These are phyloP conservation scores for Papiliotrema laurentii DNA, from an alignment of 1,284 basidiomycete species.

Conservation along the genomic window DNA sequence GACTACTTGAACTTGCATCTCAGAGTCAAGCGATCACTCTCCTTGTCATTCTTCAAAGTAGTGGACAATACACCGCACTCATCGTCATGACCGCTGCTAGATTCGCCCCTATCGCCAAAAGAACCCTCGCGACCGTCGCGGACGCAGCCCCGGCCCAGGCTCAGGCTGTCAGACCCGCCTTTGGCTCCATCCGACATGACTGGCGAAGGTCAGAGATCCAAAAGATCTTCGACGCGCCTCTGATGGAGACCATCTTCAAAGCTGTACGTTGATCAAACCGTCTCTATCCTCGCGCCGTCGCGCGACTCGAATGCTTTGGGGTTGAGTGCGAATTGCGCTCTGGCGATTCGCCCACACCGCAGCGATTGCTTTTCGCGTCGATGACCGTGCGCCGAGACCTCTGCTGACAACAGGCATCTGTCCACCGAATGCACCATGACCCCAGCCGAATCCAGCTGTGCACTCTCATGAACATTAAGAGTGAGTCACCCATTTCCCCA, in stretches of 20 bases:
- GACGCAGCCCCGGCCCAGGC: background rate
- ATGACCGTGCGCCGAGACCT: background rate
- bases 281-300: too few relatives aligned
- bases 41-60: too few relatives aligned
- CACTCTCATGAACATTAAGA: constrained; percentile 99
- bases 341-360: too few relatives aligned
- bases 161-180: background rate
- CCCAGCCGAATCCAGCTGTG: constrained; percentile 89
- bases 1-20: too few relatives aligned
- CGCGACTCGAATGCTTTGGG: too few relatives aligned
- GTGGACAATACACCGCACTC: too few relatives aligned
- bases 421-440: constrained; percentile 84
- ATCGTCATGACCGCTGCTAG: too few relatives aligned
- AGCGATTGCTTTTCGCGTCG: too few relatives aligned
- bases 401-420: constrained; percentile 46
- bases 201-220: constrained; percentile 51
- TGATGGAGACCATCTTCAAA: constrained; percentile 81
- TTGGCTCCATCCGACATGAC: constrained; percentile 17
- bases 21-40: too few relatives aligned
- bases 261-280: constrained; percentile 55
- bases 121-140: constrained; percentile 5
- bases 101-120: background rate
- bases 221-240: constrained; percentile 56
- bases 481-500: constrained; percentile 55
- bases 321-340: too few relatives aligned